phyloP scores from a whole-genome alignment of 306 rosid genomes.

The Arachis hypogaea region DNA sequence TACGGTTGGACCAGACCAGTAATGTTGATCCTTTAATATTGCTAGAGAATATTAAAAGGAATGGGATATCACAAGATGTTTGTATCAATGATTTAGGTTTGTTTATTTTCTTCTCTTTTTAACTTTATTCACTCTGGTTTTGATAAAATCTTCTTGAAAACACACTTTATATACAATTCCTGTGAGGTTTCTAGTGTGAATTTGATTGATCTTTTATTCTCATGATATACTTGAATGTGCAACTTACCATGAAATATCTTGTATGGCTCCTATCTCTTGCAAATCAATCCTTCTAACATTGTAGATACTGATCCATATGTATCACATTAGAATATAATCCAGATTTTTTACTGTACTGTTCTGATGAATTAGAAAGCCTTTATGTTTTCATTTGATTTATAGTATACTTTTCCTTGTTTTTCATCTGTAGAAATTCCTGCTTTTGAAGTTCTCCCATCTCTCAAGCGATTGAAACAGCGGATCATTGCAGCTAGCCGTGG shows the following conservation, averaged over 20 bases:
- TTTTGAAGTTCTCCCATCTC: slow-evolving; percentile 95
- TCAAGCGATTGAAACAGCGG: slow-evolving; percentile 84
- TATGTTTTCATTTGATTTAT: slow-evolving; percentile 17
- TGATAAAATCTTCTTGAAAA: slow-evolving; percentile 28
- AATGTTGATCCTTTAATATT: slow-evolving; percentile 70
- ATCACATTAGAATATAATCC: slow-evolving; percentile 6
- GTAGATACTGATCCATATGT: slow-evolving; percentile 23
- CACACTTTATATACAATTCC: background rate
- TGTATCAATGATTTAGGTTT: slow-evolving; percentile 93
- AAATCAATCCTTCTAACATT: slow-evolving; percentile 32
- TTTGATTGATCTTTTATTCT: slow-evolving; percentile 28
- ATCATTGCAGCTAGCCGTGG: slow-evolving; percentile 83
- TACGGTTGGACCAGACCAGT: slow-evolving; percentile 72
- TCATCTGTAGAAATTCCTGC: slow-evolving; percentile 80
- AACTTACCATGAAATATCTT: slow-evolving; percentile 19
- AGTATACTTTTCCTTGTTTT: slow-evolving; percentile 9
- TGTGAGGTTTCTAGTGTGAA: slow-evolving; percentile 11
- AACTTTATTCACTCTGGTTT: slow-evolving; percentile 15
- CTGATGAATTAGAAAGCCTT: slow-evolving; percentile 15
- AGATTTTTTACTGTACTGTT: slow-evolving; percentile 2
- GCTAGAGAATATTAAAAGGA: slow-evolving; percentile 71
- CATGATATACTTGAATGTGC: slow-evolving; percentile 3
- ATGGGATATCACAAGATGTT: slow-evolving; percentile 83
- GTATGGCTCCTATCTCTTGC: slow-evolving; percentile 23
- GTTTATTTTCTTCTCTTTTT: slow-evolving; percentile 26